Base-by-base conservation (phyloP, 2,329 filamentous ascomycete genomes). In the Plenodomus biglobosus region DNA sequence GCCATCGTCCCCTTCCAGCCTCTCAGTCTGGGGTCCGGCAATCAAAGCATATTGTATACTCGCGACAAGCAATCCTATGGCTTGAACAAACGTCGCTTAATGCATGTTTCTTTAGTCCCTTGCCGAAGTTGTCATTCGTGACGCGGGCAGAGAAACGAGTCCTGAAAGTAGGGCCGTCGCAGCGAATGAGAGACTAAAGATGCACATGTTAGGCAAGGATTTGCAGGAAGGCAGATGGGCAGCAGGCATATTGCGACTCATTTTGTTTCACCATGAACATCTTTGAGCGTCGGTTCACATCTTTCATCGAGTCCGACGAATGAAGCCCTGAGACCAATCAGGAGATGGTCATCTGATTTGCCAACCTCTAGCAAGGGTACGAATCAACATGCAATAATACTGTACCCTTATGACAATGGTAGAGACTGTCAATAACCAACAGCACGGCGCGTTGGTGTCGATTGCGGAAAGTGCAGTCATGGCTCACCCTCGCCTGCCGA, bases 41-140 rank as follows among this genome's bases (percentile, higher is more conserved):
- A 53, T 58, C 42, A 44, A 48, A 37, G 20, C 34, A 19, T 39
- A 50, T 52, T 55, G 16, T 52, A 55, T 40, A 21, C 34, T 27
- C 38, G 30, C 54, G 46, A 55, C 52, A 52, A 18, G 37, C 20
- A 41, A 46, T 38, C 39, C 40, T 27, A 7, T 22, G 38, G 13
- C n/a, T 40, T 55, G 13, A 55, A 48, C 36, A 41, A 42, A 22
- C 38, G 52, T 50, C 16, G 32, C 50, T 55, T 46, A 7, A 46
- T 40, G 27, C 27, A 37, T 48, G 36, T 51, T 55, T 48, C 46
- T 30, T 46, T 46, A 46, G 38, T 37, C 46, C 42, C 37, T 22
- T 35, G 22, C 22, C 5, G 22, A 5, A 24, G 22, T 5, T 5
- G 10, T 10, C 22, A 24, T 24, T 24, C 10, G 22, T 10, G 22